Conservation (phyloP, 2,329 filamentous ascomycete species). For the Ophiostoma himal-ulmi region DNA sequence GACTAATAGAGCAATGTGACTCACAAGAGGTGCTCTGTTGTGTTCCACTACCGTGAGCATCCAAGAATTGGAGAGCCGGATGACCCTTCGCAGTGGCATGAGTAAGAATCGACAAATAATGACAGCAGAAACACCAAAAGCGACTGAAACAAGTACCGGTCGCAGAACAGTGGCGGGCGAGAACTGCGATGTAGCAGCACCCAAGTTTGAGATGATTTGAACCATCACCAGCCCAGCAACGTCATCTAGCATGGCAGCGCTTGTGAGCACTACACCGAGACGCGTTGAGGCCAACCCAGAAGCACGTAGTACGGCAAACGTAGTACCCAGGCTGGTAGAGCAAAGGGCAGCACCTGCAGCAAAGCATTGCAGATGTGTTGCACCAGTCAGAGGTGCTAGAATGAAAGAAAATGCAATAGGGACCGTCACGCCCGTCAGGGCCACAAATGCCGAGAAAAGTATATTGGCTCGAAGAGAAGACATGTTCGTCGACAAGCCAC, state of each 20-base stretch:
- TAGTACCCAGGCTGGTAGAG: constrained; percentile 68
- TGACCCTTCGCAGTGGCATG: constrained; percentile 36
- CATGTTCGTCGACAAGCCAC: constrained; percentile 53
- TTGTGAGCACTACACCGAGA: constrained; percentile 57
- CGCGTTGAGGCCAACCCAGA: constrained; percentile 41
- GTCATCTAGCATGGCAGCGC: constrained; percentile 77
- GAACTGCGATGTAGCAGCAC: constrained; percentile 27
- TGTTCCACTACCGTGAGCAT: constrained; percentile 30
- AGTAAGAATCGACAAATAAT: constrained; percentile 43
- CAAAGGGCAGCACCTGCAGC: constrained; percentile 67
- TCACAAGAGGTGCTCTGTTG: constrained; percentile 37
- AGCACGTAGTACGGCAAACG: constrained; percentile 49
- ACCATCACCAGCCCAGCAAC: constrained; percentile 73
- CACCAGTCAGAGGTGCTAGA: constrained; percentile 44
- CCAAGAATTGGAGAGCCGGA: constrained; percentile 31
- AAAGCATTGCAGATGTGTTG: constrained; percentile 55
- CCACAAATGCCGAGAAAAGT: constrained; percentile 54
- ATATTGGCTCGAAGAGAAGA: constrained; percentile 54
- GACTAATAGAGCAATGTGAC: constrained; percentile 48
- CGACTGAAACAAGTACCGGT: constrained; percentile 44
- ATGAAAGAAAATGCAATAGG: constrained; percentile 63
- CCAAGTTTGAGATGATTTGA: constrained; percentile 65
- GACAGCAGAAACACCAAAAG: constrained; percentile 45
- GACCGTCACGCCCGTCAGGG: constrained; percentile 56
- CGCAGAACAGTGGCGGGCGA: constrained; percentile 38